A percentile compares a stretch with the other conserved stretches of the same genome.
These are phyloP conservation scores for Pinus tabuliformis DNA, from an alignment of 75 land plant genomes.

Conservation along the genomic window DNA sequence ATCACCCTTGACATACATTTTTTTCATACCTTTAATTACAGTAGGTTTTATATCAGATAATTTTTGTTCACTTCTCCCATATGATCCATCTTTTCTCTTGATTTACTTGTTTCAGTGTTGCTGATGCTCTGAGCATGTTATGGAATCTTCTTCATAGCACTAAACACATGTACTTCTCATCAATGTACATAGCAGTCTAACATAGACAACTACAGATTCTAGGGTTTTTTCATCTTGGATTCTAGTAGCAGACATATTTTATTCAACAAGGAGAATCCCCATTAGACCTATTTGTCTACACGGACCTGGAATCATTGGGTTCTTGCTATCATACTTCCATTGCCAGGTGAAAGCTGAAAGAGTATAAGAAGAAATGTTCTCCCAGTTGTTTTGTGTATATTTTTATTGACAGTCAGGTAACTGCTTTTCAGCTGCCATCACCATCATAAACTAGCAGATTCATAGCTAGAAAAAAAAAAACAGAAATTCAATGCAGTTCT, in stretches of 20 bases:
- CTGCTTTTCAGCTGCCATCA: not conserved
- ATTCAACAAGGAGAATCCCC: not conserved
- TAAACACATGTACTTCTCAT: too few relatives aligned
- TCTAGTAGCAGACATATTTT: not conserved
- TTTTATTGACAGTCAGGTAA: not conserved
- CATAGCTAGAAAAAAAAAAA: not conserved
- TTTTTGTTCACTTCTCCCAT: too few relatives aligned
- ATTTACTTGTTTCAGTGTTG: too few relatives aligned
- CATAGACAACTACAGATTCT: too few relatives aligned
- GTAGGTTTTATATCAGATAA: too few relatives aligned
- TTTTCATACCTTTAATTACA: too few relatives aligned
- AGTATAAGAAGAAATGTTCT: not conserved
- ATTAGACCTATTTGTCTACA: not conserved
- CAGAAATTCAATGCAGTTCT: not conserved
- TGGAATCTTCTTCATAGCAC: too few relatives aligned
- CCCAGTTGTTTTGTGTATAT: not conserved
- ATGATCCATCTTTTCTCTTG: too few relatives aligned
- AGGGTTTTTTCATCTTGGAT: not conserved
- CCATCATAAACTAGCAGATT: not conserved
- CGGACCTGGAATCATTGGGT: not conserved
- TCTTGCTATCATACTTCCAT: not conserved
- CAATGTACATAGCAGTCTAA: too few relatives aligned
- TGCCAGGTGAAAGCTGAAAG: not conserved
- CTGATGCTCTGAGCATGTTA: too few relatives aligned
- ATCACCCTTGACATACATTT: too few relatives aligned